Conservation (phyloP, 225 moss, liverwort and hornwort genomes). For the Rhytidiadelphus loreus region DNA sequence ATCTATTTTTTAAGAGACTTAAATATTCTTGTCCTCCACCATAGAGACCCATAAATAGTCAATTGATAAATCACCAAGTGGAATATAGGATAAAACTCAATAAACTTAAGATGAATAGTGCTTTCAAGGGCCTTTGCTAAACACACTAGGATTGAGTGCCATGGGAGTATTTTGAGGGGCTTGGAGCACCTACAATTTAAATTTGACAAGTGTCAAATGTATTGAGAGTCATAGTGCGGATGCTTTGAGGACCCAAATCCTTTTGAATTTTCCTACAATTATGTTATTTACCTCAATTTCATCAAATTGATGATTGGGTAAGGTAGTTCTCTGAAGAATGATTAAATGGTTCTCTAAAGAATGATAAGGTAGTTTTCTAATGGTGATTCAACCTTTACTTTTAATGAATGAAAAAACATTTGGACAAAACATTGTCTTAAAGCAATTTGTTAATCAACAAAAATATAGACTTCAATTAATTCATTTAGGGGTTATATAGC, state of each 20-base stretch:
- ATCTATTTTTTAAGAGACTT: neutral
- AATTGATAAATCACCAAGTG: too few species aligned
- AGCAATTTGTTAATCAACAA: neutral
- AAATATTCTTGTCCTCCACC: too few species aligned
- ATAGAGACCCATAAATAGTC: too few species aligned
- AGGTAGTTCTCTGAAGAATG: too few species aligned
- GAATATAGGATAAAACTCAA: too few species aligned
- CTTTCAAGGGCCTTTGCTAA: neutral
- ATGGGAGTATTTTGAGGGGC: neutral
- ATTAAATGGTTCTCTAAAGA: too few species aligned
- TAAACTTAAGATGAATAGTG: too few species aligned
- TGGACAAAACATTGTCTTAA: neutral
- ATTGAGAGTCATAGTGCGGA: rapidly evolving
- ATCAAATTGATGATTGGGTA: neutral
- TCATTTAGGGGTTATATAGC: neutral
- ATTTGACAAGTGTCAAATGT: neutral
- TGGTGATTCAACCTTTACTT: neutral
- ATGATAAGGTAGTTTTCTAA: too few species aligned
- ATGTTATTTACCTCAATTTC: neutral
- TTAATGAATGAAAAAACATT: neutral
- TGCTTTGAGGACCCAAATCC: neutral
- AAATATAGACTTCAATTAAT: neutral
- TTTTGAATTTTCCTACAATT: neutral
- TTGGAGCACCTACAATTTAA: neutral
- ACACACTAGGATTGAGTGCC: neutral